These are phyloP conservation scores for Acorus gramineus DNA, from an alignment of 106 monocot species.

Conservation along the genomic window DNA sequence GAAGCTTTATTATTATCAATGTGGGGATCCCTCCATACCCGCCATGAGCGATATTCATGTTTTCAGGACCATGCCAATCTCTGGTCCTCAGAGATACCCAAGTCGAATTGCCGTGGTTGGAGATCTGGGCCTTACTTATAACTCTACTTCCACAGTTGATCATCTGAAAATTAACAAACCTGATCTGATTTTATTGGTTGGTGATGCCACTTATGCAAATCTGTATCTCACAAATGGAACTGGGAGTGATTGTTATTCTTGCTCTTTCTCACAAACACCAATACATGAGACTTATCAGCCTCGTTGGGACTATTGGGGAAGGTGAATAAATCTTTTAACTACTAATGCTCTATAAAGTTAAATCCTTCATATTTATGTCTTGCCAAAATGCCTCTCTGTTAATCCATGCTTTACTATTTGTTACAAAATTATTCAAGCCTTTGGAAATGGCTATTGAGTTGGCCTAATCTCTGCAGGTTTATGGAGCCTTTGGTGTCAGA, in stretches of 20 bases:
- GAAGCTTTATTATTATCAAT: slow-evolving; percentile 60
- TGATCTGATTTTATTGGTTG: slow-evolving; percentile 63
- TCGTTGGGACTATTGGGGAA: slow-evolving; percentile 95
- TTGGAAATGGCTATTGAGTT: too few species aligned
- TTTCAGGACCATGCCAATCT: slow-evolving; percentile 74
- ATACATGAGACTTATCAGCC: slow-evolving; percentile 93
- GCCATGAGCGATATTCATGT: slow-evolving; percentile 47
- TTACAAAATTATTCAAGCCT: too few species aligned
- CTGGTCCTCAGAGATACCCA: slow-evolving; percentile 47
- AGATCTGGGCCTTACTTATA: slow-evolving; percentile 86
- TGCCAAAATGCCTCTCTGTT: too few species aligned
- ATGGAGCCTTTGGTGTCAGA: too few species aligned
- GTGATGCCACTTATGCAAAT: slow-evolving; percentile 85
- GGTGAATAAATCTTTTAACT: slow-evolving; percentile 18
- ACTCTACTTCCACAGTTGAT: slow-evolving; percentile 62
- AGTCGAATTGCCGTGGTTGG: slow-evolving; percentile 66
- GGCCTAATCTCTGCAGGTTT: neutral
- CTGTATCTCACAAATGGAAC: slow-evolving; percentile 85
- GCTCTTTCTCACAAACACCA: slow-evolving; percentile 58
- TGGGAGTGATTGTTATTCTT: slow-evolving; percentile 79
- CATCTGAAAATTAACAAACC: slow-evolving; percentile 71
- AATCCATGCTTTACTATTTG: too few species aligned
- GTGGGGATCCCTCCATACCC: slow-evolving; percentile 66
- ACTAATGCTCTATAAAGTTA: too few species aligned
- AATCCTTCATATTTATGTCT: too few species aligned